These are phyloP conservation scores for Penicillium sp. DNA, from an alignment of 2,329 filamentous ascomycete species.

Conservation along the genomic window DNA sequence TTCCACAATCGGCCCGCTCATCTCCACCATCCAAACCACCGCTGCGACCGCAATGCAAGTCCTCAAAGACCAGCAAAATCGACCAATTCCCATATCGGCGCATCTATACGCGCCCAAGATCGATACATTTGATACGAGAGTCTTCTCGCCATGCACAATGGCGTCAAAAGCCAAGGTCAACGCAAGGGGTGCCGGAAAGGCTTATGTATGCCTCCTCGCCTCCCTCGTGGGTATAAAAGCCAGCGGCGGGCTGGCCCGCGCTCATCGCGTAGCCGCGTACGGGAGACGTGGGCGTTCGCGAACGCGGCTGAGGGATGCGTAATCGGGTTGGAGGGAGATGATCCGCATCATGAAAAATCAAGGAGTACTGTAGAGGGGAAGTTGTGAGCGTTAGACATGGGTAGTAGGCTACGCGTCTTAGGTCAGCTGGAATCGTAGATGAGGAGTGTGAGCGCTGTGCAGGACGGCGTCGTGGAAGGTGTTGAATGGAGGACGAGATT, in stretches of 20 bases:
- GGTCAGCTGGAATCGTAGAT: constrained; percentile 53
- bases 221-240: constrained; percentile 58
- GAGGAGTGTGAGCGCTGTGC: constrained; percentile 29
- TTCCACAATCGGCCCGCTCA: constrained; percentile 50
- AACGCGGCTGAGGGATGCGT: not conserved
- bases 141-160: constrained; percentile 47
- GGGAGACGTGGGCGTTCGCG: constrained; percentile 53
- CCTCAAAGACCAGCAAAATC: not conserved
- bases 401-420: constrained; percentile 20
- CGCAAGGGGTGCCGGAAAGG: constrained; percentile 40
- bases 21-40: constrained; percentile 14
- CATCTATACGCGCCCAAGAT: not conserved
- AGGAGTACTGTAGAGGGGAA: no score
- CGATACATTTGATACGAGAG: not conserved
- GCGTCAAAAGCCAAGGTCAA: constrained; percentile 55
- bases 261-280: constrained; percentile 49
- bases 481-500: no score
- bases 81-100: no score
- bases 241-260: constrained; percentile 44
- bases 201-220: constrained; percentile 49
- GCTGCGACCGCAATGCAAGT: not conserved
- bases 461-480: constrained; percentile 42
- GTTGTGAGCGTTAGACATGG: not conserved
- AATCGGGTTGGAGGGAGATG: constrained; percentile 55
- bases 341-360: constrained; percentile 53